Evolutionary conservation across 306 rosid species (phyloP).

Genomic region (Purshia tridentata): DNA sequence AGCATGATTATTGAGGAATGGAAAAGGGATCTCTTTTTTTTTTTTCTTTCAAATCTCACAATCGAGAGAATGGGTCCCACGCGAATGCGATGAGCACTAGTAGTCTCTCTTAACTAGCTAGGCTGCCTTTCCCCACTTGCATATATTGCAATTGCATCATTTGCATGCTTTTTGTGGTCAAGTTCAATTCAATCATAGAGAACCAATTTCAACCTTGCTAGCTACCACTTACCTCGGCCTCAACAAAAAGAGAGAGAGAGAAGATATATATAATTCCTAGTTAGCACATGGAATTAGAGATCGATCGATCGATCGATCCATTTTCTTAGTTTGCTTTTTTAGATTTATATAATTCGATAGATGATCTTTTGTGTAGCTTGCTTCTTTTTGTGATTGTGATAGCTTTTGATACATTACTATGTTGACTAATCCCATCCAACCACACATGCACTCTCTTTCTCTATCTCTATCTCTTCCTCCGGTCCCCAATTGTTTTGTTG

Average conservation of each 20-base stretch:
- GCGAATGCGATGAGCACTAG: no score
- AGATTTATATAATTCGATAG: no score
- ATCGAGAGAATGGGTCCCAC: no score
- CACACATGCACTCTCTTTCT: slow-evolving; percentile 36
- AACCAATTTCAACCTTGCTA: slow-evolving; percentile 31
- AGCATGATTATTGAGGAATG: slow-evolving; percentile 51
- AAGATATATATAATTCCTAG: no score
- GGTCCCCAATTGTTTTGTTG: slow-evolving; percentile 24
- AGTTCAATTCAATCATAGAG: slow-evolving; percentile 38
- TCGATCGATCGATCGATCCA: no score
- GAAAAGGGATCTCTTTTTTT: background rate
- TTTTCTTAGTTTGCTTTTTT: no score
- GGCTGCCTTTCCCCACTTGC: slow-evolving; percentile 38
- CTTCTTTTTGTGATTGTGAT: slow-evolving; percentile 22
- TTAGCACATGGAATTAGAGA: no score
- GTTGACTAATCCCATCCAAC: slow-evolving; percentile 86
- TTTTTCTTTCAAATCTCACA: no score
- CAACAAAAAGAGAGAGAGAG: no score
- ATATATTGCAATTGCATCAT: background rate
- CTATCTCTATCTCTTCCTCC: slow-evolving; percentile 24
- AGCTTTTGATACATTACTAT: slow-evolving; percentile 67
- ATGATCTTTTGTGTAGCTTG: no score
- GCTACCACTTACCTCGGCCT: background rate
- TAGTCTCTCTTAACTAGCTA: no score
- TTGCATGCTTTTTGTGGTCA: slow-evolving; percentile 39